Evolutionary conservation across 768 basidiomycete species (phyloP), one percentile per base, ranked within the genome.

Genomic region (Mycena albidolilacea): DNA sequence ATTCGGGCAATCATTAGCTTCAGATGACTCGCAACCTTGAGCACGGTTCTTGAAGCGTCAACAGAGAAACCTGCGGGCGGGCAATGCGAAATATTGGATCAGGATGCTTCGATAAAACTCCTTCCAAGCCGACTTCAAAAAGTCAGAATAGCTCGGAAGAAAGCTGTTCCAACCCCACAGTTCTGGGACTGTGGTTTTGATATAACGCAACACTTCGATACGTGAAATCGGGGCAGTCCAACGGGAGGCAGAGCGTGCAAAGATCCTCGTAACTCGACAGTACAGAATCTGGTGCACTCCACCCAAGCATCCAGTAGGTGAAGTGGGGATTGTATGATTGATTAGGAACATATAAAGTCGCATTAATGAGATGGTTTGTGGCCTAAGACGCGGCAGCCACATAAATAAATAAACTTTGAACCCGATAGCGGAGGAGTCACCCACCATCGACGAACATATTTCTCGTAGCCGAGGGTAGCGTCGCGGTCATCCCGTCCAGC

Each of bases 391-490:
- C n/a, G 1, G 11, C 38, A 23, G 41, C 63, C 8, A 35, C 30
- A 48, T n/a, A 65, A 30, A 30, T 30, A 46, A 39, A 46, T n/a
- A 65, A 30, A 30, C 30, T 30, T 59, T 3, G 19, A 43, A 60
- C 58, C 21, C 17, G 17, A 38, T 14, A 48, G 0, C n/a, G 21
- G 8, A 7, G 10, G 15, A 15, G 50, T 19, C 12, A 71, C 67
- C 38, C 63, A 94, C 95, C 97, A 81, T 98, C 97, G 35, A 97
- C 95, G 80, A 96, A 97, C 96, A 99, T 96, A 84, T 98, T 99
- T 80, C 97, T 85, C 43, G 97, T 98, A 17, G 97, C 97, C 23
- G 93, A 87, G 1, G 97, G 97, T 23, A 99, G 84, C 12, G 87
- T 93, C n/a, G 92, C 93, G 0, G 88, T 90, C 80, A 97, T 91